These are phyloP conservation scores for Kingdonia uniflora DNA, from an alignment of 164 flowering plant species.

Conservation along the genomic window DNA sequence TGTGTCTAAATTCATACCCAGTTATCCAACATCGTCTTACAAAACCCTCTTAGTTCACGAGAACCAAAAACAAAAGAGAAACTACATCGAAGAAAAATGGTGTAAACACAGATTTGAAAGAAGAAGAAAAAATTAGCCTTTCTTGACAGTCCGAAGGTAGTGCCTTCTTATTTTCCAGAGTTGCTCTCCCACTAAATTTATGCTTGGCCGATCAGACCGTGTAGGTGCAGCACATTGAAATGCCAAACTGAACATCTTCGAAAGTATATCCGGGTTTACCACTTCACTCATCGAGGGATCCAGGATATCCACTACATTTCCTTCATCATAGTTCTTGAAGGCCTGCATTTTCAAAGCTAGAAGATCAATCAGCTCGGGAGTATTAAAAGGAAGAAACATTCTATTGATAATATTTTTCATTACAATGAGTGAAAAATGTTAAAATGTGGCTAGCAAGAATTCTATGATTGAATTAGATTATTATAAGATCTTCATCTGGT, in stretches of 20 bases:
- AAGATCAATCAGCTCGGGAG: not conserved
- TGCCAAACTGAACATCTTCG: slow-evolving; percentile 62
- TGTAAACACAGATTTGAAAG: not conserved
- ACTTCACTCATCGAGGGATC: slow-evolving; percentile 67
- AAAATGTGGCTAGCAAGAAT: too few relatives aligned
- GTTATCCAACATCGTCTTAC: too few relatives aligned
- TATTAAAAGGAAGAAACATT: too few relatives aligned
- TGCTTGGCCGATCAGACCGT: slow-evolving; percentile 73
- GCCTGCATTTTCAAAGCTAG: slow-evolving; percentile 38
- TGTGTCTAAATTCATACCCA: too few relatives aligned
- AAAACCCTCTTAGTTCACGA: too few relatives aligned
- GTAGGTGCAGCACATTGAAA: slow-evolving; percentile 80
- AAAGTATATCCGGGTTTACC: slow-evolving; percentile 29
- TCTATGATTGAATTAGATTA: too few relatives aligned
- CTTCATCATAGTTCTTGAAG: slow-evolving; percentile 48
- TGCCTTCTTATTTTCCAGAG: slow-evolving; percentile 82
- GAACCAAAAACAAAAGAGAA: too few relatives aligned
- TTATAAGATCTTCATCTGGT: too few relatives aligned
- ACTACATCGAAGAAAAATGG: too few relatives aligned
- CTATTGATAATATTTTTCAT: too few relatives aligned
- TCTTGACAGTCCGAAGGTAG: slow-evolving; percentile 34
- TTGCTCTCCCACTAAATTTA: slow-evolving; percentile 78
- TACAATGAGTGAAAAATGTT: too few relatives aligned
- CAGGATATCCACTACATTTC: slow-evolving; percentile 32
- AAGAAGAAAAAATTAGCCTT: slow-evolving; percentile 7